Conservation (phyloP, 805 yeast genomes). For the Vanderwaltozyma polyspora region DNA sequence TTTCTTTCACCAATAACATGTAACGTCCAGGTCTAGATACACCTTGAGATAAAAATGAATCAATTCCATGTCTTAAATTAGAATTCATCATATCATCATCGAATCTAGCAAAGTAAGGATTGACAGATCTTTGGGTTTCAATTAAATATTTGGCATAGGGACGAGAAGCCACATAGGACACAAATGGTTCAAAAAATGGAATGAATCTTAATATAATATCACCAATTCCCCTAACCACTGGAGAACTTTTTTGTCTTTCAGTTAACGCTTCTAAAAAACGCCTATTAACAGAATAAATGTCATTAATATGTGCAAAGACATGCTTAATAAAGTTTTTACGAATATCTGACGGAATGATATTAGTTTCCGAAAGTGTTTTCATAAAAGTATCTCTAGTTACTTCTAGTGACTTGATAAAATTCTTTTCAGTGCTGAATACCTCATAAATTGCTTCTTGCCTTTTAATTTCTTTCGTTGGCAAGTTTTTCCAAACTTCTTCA, state of each 20-base stretch:
- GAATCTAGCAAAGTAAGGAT: constrained; percentile 84
- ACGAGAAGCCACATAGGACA: constrained; percentile 87
- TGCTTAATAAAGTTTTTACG: constrained; percentile 85
- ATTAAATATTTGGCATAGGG: constrained; percentile 91
- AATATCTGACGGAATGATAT: constrained; percentile 77
- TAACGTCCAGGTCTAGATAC: constrained; percentile 93
- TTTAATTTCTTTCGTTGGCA: constrained; percentile 77
- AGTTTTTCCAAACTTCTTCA: constrained; percentile 58
- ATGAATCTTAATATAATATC: constrained; percentile 79
- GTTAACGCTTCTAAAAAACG: constrained; percentile 83
- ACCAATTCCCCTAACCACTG: constrained; percentile 76
- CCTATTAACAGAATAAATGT: constrained; percentile 72
- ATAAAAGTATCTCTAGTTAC: constrained; percentile 90
- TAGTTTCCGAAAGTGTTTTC: constrained; percentile 76
- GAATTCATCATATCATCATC: constrained; percentile 81
- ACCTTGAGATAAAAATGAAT: constrained; percentile 89
- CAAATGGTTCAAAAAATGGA: constrained; percentile 83
- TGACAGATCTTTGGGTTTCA: constrained; percentile 84
- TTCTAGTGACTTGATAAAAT: constrained; percentile 89
- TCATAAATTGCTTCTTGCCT: constrained; percentile 94
- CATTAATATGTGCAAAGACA: constrained; percentile 83
- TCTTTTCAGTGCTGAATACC: constrained; percentile 85
- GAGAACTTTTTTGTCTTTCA: constrained; percentile 73
- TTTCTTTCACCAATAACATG: constrained; percentile 72
- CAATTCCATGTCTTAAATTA: constrained; percentile 47